phyloP scores from a whole-genome alignment of 345 rosid species.

The Diplotaxis tenuifolia region DNA sequence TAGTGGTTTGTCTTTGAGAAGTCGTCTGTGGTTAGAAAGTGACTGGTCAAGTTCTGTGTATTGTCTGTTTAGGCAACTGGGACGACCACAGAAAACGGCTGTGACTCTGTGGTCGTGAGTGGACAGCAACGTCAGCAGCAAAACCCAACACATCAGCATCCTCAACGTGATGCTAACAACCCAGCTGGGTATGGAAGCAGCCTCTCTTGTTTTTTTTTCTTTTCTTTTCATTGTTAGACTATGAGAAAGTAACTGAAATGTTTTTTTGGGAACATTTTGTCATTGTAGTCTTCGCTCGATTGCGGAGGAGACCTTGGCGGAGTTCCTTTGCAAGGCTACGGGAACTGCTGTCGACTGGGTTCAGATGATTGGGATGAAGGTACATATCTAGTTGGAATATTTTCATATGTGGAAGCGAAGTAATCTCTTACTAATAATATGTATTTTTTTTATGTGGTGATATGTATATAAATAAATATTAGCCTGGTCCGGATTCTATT shows the following conservation, averaged over 20 bases:
- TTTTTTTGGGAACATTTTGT: not conserved
- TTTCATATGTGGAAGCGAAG: slow-evolving; percentile 12
- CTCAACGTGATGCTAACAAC: slow-evolving; percentile 90
- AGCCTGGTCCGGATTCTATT: slow-evolving; percentile 99
- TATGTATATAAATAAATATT: no score
- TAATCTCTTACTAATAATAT: not conserved
- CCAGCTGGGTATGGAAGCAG: slow-evolving; percentile 84
- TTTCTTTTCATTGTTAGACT: not conserved
- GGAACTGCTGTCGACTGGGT: slow-evolving; percentile 99
- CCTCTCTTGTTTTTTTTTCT: not conserved
- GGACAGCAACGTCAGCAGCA: slow-evolving; percentile 98
- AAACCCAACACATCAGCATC: slow-evolving; percentile 93
- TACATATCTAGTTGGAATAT: no score
- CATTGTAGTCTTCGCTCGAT: slow-evolving; percentile 73
- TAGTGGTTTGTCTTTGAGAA: not conserved
- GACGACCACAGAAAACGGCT: slow-evolving; percentile 98
- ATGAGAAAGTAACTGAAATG: not conserved
- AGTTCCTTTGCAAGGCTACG: slow-evolving; percentile 75
- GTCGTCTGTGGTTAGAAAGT: slow-evolving; percentile 6
- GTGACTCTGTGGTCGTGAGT: slow-evolving; percentile 97
- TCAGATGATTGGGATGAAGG: slow-evolving; percentile 99
- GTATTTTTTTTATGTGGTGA: slow-evolving; percentile 4
- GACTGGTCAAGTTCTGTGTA: not conserved
- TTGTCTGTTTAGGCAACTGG: slow-evolving; percentile 59
- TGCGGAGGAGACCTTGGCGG: slow-evolving; percentile 89